A percentile compares a stretch with the other conserved stretches of the same genome.
Conservation (phyloP, 1,284 basidiomycete genomes). For the Austroboletus novae-zelandiae region DNA sequence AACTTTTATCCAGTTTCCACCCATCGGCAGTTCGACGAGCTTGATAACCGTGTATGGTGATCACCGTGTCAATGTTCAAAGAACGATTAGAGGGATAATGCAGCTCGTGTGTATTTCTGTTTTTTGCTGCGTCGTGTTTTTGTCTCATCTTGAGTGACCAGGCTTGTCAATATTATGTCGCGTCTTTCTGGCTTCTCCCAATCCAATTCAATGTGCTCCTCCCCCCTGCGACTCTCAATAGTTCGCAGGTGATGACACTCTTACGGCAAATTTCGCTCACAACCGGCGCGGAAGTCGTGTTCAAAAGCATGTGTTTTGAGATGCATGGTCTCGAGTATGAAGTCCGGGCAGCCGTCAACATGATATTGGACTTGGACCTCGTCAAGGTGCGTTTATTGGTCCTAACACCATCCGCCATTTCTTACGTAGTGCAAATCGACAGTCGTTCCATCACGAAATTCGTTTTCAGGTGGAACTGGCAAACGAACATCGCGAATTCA, state of each 20-base stretch:
- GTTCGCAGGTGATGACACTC: slow-evolving; percentile 80
- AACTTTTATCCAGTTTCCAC: slow-evolving; percentile 92
- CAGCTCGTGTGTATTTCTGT: slow-evolving; percentile 65
- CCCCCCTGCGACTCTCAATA: slow-evolving; percentile 79
- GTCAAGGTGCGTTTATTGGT: slow-evolving; percentile 64
- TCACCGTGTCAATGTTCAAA: slow-evolving; percentile 91
- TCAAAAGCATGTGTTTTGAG: slow-evolving; percentile 98
- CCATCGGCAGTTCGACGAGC: slow-evolving; percentile 88
- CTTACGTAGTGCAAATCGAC: slow-evolving; percentile 6
- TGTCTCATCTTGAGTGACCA: slow-evolving; percentile 31
- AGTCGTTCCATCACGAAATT: slow-evolving; percentile 95
- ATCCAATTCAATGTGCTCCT: slow-evolving; percentile 91
- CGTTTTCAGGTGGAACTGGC: slow-evolving; percentile 98
- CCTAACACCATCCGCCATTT: background rate
- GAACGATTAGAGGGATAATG: slow-evolving; percentile 95
- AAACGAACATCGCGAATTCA: slow-evolving; percentile 98
- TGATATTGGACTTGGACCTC: slow-evolving; percentile 88
- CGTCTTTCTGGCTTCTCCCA: slow-evolving; percentile 94
- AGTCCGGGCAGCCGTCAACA: slow-evolving; percentile 82
- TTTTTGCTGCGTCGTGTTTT: slow-evolving; percentile 9
- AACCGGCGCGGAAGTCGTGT: slow-evolving; percentile 93
- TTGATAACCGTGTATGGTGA: slow-evolving; percentile 94
- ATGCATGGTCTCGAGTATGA: slow-evolving; percentile 95
- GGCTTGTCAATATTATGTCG: slow-evolving; percentile 96
- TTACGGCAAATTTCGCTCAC: slow-evolving; percentile 85